Percentiles rank a stretch among this genome's conserved stretches.
These are phyloP conservation scores for Diaporthe ampelina DNA, from an alignment of 2,329 filamentous ascomycete genomes.

Conservation along the genomic window DNA sequence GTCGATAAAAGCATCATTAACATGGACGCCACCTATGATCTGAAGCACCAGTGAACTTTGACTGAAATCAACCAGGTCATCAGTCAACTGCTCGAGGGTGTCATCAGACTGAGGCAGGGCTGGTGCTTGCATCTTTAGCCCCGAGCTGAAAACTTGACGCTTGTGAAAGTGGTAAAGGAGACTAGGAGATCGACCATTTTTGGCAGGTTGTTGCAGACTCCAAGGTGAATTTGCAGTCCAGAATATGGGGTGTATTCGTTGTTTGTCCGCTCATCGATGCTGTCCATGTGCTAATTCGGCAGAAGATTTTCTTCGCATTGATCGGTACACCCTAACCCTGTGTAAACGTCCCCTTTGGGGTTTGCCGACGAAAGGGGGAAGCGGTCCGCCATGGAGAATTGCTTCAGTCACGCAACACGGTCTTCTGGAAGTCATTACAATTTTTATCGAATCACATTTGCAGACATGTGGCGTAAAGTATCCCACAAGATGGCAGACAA, in stretches of 20 bases:
- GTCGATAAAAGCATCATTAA: conserved; percentile 51
- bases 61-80: conserved; percentile 46
- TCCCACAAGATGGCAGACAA: no score
- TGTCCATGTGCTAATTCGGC: not conserved
- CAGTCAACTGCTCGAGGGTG: conserved; percentile 44
- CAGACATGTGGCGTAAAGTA: no score
- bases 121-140: conserved; percentile 19
- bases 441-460: no score
- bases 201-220: not conserved
- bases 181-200: not conserved
- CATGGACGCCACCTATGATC: conserved; percentile 52
- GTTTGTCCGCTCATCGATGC: not conserved
- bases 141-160: not conserved
- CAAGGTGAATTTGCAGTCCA: not conserved
- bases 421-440: no score
- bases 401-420: no score
- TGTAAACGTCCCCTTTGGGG: no score
- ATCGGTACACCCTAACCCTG: not conserved
- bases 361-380: no score
- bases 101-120: conserved; percentile 35
- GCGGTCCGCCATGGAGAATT: no score
- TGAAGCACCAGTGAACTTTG: conserved; percentile 48
- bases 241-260: not conserved
- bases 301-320: not conserved
- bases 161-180: not conserved